Base-by-base conservation (phyloP, 2,329 filamentous ascomycete genomes). In the Coniochaeta prunicola region DNA sequence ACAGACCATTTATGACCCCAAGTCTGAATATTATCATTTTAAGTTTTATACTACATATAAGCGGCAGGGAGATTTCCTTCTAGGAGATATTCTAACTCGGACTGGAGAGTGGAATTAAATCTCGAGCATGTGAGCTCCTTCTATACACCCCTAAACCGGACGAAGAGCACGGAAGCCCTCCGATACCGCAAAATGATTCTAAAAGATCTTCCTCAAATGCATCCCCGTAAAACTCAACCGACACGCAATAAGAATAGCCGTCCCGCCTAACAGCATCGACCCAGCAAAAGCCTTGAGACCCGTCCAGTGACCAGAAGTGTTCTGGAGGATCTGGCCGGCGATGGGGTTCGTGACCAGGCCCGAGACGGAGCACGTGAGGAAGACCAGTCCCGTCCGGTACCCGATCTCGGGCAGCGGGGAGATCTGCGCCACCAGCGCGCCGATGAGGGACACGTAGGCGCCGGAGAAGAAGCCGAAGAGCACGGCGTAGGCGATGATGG, bases 341-440 rank as follows among this genome's bases (percentile, higher is more conserved):
- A 86, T 84, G 0, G 84, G 84, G 58, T 76, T 81, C 0, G 82
- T 80, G 1, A 80, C 78, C 17, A 88, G 70, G 2, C 82, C 83
- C 0, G 79, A 79, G 36, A 88, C 70, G 1, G 80, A 77, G 17
- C 80, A 73, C n/a, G 82, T 68, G 2, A 79, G 77, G 65, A 86
- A 86, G 4, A 71, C 62, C 0, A 74, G 65, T 1, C 74, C 74
- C 3, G 63, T 76, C 9, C 82, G 73, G 3, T 80, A 74, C 1
- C 82, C 83, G 13, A 85, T 77, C 64, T 82, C 74, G 1, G 74
- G 70, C 54, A 82, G 72, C 45, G 81, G 78, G 0, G 77, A 79
- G 58, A 84, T 81, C 61, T 84, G 79, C 2, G 64, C 64, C n/a
- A 68, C 59, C 13, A 66, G 59, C 26, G 64, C 63, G 19, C 64